Conservation (phyloP, 805 yeast species). For the Saitoella complicata region DNA sequence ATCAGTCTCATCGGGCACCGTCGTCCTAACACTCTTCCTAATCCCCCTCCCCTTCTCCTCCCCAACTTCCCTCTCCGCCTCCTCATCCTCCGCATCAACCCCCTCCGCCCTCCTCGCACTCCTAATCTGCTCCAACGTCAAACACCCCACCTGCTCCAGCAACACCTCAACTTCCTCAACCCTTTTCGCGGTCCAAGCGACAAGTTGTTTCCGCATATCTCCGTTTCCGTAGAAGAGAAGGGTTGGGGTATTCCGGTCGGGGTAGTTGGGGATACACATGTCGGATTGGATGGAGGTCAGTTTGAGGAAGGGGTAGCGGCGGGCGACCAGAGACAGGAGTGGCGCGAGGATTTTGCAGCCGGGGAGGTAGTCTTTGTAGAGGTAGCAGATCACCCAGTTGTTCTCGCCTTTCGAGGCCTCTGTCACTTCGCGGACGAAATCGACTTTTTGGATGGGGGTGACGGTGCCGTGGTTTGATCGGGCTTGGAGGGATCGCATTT, state of each 20-base stretch:
- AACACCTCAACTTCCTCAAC: too few relatives aligned
- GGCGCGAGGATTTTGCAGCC: slow-evolving; percentile 60
- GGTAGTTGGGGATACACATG: slow-evolving; percentile 85
- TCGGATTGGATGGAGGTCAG: slow-evolving; percentile 83
- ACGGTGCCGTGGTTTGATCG: slow-evolving; percentile 57
- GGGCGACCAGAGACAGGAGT: slow-evolving; percentile 42
- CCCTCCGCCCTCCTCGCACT: too few relatives aligned
- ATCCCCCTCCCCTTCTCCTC: too few relatives aligned
- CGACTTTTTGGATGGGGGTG: slow-evolving; percentile 67
- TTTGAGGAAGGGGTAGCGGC: slow-evolving; percentile 62
- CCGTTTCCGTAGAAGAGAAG: slow-evolving; percentile 64
- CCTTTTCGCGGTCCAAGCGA: slow-evolving; percentile 46
- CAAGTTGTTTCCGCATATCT: slow-evolving; percentile 61
- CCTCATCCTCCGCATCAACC: too few relatives aligned
- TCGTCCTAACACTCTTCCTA: too few relatives aligned
- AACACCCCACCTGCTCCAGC: too few relatives aligned
- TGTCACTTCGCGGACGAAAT: slow-evolving; percentile 73
- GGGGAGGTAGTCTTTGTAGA: slow-evolving; percentile 26
- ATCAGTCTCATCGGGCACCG: too few relatives aligned
- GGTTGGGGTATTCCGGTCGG: slow-evolving; percentile 83
- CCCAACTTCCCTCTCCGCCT: too few relatives aligned
- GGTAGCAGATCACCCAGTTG: slow-evolving; percentile 49
- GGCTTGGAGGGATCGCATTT: slow-evolving; percentile 40
- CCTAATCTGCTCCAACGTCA: too few relatives aligned
- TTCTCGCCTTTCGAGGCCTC: slow-evolving; percentile 46